phyloP scores from a whole-genome alignment of 108 stramenopile genomes.

The Phaeodactylum tricornutum region DNA sequence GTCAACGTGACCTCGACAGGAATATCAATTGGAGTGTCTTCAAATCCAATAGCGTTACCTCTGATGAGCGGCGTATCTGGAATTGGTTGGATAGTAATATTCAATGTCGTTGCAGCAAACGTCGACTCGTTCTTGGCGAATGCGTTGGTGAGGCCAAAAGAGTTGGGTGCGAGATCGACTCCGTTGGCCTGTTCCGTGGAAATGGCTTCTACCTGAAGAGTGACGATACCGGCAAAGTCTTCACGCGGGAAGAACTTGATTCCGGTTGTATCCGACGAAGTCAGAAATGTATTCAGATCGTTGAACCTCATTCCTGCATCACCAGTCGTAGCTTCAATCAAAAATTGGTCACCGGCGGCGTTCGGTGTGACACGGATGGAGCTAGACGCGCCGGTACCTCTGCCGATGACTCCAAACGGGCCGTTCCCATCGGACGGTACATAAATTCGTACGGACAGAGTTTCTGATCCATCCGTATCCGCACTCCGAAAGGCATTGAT shows the following conservation, averaged over 20 bases:
- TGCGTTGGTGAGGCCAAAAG: constrained; percentile 3
- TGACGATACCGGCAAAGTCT: constrained; percentile 2
- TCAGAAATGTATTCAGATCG: background rate
- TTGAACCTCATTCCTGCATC: background rate
- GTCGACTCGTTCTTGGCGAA: constrained; percentile 4
- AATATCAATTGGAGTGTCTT: background rate
- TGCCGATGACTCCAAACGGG: constrained; percentile 3
- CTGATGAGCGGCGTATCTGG: background rate
- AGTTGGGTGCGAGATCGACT: constrained; percentile 5
- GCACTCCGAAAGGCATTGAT: constrained; percentile 1
- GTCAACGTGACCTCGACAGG: background rate
- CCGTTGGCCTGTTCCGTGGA: constrained; percentile 4
- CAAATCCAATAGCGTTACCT: background rate
- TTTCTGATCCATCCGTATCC: constrained; percentile 6
- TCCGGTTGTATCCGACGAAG: background rate
- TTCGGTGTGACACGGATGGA: too few species aligned
- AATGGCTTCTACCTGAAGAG: constrained; percentile 6
- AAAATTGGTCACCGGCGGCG: too few species aligned
- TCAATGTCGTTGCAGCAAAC: background rate
- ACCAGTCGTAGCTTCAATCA: background rate
- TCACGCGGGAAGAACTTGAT: background rate
- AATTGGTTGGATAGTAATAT: constrained; percentile 1
- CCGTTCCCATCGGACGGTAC: background rate
- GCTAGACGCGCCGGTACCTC: too few species aligned
- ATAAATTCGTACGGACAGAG: constrained; percentile 3